Conservation (phyloP, 208 protist genomes). For the Crithidia brevicula region DNA sequence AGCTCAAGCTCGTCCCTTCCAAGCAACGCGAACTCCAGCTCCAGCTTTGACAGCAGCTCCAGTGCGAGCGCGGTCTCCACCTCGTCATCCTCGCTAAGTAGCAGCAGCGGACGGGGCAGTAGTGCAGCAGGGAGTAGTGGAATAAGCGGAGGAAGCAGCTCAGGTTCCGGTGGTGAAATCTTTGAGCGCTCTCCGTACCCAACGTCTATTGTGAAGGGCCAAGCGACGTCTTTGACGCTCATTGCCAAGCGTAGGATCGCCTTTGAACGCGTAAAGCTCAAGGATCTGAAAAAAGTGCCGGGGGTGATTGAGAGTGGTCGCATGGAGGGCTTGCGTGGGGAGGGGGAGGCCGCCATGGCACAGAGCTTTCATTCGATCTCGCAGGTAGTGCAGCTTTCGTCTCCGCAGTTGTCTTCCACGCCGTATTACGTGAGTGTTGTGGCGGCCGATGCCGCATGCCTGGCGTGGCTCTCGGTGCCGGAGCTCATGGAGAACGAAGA, state of each 20-base stretch:
- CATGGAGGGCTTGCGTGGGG: too few species aligned
- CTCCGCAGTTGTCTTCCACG: too few species aligned
- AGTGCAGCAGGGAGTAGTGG: neutral
- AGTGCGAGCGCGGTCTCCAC: too few species aligned
- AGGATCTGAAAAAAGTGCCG: too few species aligned
- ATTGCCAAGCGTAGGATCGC: neutral
- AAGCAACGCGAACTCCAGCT: neutral
- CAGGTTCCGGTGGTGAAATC: neutral
- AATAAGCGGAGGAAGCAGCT: neutral
- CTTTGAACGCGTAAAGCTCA: too few species aligned
- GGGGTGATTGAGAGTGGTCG: too few species aligned
- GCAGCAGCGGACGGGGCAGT: neutral
- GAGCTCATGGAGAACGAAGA: neutral
- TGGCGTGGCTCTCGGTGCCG: slow-evolving; percentile 4
- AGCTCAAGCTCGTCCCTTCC: neutral
- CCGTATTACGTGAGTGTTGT: slow-evolving; percentile 21
- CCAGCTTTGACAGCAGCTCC: neutral
- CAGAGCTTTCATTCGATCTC: too few species aligned
- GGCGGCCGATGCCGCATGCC: slow-evolving; percentile 16
- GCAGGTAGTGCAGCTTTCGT: too few species aligned
- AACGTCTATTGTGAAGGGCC: slow-evolving; percentile 31
- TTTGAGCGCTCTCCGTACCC: slow-evolving; percentile 4
- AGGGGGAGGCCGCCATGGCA: too few species aligned
- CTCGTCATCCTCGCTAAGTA: too few species aligned
- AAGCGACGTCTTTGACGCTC: neutral